Percentiles rank a stretch among this genome's conserved stretches.
These are phyloP conservation scores for Aegilops umbellulata DNA, from an alignment of 176 grass and related monocot species.

Conservation along the genomic window DNA sequence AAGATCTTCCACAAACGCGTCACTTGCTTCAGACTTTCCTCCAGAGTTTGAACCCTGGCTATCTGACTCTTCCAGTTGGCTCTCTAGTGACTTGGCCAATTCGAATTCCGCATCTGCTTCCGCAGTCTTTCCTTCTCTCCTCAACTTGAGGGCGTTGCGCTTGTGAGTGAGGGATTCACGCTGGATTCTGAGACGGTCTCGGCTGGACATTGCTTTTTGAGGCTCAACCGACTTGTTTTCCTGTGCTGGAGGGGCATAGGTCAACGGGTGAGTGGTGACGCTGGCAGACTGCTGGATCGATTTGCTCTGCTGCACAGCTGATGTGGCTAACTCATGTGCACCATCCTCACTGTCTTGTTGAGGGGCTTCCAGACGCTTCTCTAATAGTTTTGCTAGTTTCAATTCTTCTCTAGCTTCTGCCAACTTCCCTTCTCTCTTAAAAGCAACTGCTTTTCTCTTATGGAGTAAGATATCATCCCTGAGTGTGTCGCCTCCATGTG, in stretches of 20 bases:
- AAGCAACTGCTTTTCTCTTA: constrained; percentile 78
- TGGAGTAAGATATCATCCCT: constrained; percentile 78
- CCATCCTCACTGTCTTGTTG: constrained; percentile 26
- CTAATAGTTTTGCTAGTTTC: constrained; percentile 77
- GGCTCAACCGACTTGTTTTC: constrained; percentile 39
- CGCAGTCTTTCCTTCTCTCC: constrained; percentile 77
- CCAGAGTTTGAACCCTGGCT: constrained; percentile 41
- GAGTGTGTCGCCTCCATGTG: constrained; percentile 40
- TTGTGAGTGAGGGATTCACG: constrained; percentile 89
- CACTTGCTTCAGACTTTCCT: constrained; percentile 32
- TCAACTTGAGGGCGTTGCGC: constrained; percentile 83
- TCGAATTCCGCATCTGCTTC: constrained; percentile 89
- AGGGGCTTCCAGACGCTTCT: constrained; percentile 36
- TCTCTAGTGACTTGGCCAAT: constrained; percentile 78
- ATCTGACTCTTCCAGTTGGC: constrained; percentile 75
- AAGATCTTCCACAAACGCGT: constrained; percentile 66
- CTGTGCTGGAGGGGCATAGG: constrained; percentile 26
- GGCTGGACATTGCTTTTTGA: constrained; percentile 64
- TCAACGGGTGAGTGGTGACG: not conserved
- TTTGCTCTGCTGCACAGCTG: constrained; percentile 25
- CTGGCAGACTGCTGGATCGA: constrained; percentile 30
- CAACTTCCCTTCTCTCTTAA: constrained; percentile 90
- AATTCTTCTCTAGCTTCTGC: constrained; percentile 82
- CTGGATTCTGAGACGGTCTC: constrained; percentile 83
- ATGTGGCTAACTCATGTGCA: not conserved